phyloP scores from a whole-genome alignment of 2,329 filamentous ascomycete genomes.

The Penicillium verrucosum region DNA sequence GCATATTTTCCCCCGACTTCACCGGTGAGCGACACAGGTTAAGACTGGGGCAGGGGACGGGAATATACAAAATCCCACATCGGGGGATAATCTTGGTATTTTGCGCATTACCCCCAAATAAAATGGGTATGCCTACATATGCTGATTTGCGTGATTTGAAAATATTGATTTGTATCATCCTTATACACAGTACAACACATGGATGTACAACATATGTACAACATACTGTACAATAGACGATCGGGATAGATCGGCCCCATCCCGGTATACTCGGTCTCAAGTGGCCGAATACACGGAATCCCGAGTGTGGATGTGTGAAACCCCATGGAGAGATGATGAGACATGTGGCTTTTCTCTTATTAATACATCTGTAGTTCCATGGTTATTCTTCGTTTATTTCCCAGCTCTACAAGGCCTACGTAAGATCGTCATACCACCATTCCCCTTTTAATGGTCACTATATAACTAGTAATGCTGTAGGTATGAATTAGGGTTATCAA shows the following conservation, averaged over 20 bases:
- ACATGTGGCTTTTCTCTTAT: conserved; percentile 5
- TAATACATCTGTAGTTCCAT: background rate
- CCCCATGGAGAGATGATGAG: conserved; percentile 4
- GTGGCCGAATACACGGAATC: conserved; percentile 3
- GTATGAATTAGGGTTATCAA: background rate
- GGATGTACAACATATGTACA: no score
- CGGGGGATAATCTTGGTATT: background rate
- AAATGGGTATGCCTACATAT: background rate
- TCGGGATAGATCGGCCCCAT: conserved; percentile 6
- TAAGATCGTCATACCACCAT: background rate
- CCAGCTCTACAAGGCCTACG: background rate
- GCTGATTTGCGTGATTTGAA: background rate
- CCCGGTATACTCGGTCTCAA: conserved; percentile 2
- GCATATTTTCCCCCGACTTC: conserved; percentile 22
- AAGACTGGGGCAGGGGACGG: conserved; percentile 12
- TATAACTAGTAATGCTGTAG: background rate
- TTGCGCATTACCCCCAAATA: no score
- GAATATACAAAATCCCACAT: background rate
- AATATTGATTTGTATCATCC: background rate
- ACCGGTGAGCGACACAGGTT: conserved; percentile 27
- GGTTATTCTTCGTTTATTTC: background rate
- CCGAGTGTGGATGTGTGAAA: background rate
- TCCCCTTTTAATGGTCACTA: no score
- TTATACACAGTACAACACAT: background rate
- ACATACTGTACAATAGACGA: background rate